These are phyloP conservation scores for Cladosporium austrohemisphaericum DNA, from an alignment of 2,329 filamentous ascomycete species.

Conservation along the genomic window DNA sequence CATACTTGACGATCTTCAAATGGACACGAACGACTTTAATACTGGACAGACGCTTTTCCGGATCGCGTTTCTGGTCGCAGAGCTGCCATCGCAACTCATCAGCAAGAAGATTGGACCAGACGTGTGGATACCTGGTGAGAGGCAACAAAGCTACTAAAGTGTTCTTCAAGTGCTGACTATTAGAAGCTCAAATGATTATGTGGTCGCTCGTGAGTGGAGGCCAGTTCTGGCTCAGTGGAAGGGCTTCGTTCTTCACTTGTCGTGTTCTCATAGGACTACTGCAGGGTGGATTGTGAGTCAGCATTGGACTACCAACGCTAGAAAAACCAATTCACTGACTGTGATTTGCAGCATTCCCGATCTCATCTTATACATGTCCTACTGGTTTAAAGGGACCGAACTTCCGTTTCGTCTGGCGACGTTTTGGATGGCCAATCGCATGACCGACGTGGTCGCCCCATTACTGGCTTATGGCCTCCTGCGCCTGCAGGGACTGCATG, in stretches of 20 bases:
- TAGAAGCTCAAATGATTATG: slow-evolving; percentile 39
- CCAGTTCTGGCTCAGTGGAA: slow-evolving; percentile 24
- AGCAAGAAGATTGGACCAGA: slow-evolving; percentile 45
- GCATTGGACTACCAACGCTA: too few species aligned
- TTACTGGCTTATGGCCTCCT: slow-evolving; percentile 31
- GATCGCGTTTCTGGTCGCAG: slow-evolving; percentile 66
- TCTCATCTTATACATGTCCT: slow-evolving; percentile 65
- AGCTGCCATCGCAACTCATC: slow-evolving; percentile 37
- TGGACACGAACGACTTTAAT: slow-evolving; percentile 48
- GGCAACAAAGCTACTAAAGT: too few species aligned
- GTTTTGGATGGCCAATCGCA: slow-evolving; percentile 55
- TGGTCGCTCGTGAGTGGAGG: slow-evolving; percentile 42
- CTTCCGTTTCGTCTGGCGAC: slow-evolving; percentile 63
- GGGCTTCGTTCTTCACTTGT: slow-evolving; percentile 37
- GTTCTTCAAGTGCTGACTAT: too few species aligned
- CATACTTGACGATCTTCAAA: slow-evolving; percentile 20
- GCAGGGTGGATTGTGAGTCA: slow-evolving; percentile 39
- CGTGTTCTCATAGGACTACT: slow-evolving; percentile 40
- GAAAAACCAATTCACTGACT: too few species aligned
- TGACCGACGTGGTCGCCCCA: slow-evolving; percentile 26
- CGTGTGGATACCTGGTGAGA: slow-evolving; percentile 38
- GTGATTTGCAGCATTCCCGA: too few species aligned
- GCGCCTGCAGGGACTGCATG: slow-evolving; percentile 43
- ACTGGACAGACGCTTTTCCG: slow-evolving; percentile 59
- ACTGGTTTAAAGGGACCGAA: slow-evolving; percentile 71